Evolutionary conservation across 495 filamentous ascomycete genomes (phyloP), one percentile per base, ranked within the genome.

Genomic region (Penicillium parvum): DNA sequence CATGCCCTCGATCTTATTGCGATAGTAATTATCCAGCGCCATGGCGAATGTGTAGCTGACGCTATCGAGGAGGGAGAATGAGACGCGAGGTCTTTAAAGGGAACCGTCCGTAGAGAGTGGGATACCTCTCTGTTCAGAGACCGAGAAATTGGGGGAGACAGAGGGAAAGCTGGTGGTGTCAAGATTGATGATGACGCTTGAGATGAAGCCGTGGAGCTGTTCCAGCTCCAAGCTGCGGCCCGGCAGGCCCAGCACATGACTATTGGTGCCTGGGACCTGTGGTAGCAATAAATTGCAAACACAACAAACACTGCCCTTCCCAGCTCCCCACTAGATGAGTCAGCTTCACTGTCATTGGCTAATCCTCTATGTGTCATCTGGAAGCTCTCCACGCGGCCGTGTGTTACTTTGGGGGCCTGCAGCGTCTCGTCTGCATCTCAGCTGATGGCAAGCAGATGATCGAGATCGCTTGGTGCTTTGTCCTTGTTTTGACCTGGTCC

Each of bases 1-100:
- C 85, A 96, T 94, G 64, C 84, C 82, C 85, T 99, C 92, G 68
- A 99, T 96, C 78, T 99, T 99, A 71, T 97, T 96, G 75, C 89
- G 86, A 67, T 91, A 99, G 71, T 95, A 99, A 69, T 85, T 95
- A 69, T 97, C 92, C 71, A 99, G 85, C 77, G 91, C 89, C 92
- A 98, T 98, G 77, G 67, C 50, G 49, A 28, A 59, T 35, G 49
- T 43, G 53, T 38, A 47, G 55, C 54, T 61, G 56, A 60, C 52
- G 60, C 55, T 62, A 40, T 49, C 47, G 35, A 35, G 8, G 51
- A 37, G 37, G 34, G 22, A 40, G 42, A 33, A 47, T 49, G 41
- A 33, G 34, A 21, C 35, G 29, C 27, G 19, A 32, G 28, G 33
- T 46, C 22, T 36, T 35, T 21, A 20, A 55, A 20, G 28, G 37